phyloP scores from a whole-genome alignment of 2,329 filamentous ascomycete genomes.

The Penicillium sp. region DNA sequence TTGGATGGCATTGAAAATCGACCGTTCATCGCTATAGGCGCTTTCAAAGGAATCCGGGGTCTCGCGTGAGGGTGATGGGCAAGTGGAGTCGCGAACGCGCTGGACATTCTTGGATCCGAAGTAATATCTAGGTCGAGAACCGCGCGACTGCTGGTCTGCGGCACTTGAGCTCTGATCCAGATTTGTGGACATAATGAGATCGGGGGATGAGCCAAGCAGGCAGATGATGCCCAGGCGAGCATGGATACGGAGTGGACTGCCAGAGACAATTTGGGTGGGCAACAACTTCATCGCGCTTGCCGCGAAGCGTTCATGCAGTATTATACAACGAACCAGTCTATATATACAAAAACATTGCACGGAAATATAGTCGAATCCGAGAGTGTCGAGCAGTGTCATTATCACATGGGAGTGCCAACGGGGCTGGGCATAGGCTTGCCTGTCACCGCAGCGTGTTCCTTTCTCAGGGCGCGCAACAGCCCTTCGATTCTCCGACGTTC shows the following conservation, averaged over 20 bases:
- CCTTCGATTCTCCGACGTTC: conserved; percentile 66
- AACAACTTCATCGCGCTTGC: conserved; percentile 21
- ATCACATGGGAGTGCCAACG: conserved; percentile 37
- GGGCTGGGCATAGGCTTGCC: conserved; percentile 36
- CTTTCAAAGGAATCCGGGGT: conserved; percentile 26
- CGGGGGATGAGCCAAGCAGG: neutral
- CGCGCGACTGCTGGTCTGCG: conserved; percentile 1
- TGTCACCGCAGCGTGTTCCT: conserved; percentile 37
- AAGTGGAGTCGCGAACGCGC: conserved; percentile 8
- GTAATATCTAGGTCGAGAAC: conserved; percentile 9
- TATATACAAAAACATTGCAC: conserved; percentile 23
- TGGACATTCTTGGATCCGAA: conserved; percentile 7
- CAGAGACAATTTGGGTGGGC: neutral
- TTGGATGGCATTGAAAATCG: conserved; percentile 39
- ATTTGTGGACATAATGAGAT: conserved; percentile 13
- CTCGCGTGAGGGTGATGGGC: conserved; percentile 8
- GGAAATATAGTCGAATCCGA: conserved; percentile 14
- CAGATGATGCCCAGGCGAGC: neutral
- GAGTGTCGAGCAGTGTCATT: conserved; percentile 22
- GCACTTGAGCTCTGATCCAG: conserved; percentile 1
- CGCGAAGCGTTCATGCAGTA: conserved; percentile 13
- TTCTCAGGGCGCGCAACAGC: conserved; percentile 53
- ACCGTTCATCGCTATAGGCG: conserved; percentile 35
- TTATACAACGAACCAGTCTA: conserved; percentile 22
- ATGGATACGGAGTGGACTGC: conserved; percentile 2